Percentiles rank a stretch among this genome's conserved stretches.
Evolutionary conservation across 2,329 filamentous ascomycete genomes (phyloP).

Genomic region (Penicillium sp.): DNA sequence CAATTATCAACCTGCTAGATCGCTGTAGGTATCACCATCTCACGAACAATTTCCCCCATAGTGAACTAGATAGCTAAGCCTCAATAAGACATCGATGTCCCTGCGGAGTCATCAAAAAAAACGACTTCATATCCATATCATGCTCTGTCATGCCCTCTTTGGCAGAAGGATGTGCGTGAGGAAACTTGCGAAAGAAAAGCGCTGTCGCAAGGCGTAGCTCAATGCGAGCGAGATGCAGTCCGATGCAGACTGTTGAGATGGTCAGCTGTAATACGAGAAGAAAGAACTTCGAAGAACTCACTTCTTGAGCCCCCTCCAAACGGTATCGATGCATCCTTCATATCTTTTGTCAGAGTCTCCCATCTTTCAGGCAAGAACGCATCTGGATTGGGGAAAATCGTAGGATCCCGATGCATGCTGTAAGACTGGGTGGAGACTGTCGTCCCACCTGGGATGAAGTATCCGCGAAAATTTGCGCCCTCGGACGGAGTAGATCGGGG

Average conservation of each 20-base stretch:
- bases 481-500: conserved; percentile 42
- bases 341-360: conserved; percentile 33
- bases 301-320: conserved; percentile 68
- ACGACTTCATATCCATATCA: conserved; percentile 48
- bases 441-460: conserved; percentile 53
- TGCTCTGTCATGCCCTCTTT: conserved; percentile 33
- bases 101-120: conserved; percentile 48
- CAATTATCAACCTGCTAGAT: neutral
- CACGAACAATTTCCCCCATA: neutral
- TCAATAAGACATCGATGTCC: conserved; percentile 46
- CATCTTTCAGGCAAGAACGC: conserved; percentile 32
- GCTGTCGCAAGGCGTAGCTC: conserved; percentile 57
- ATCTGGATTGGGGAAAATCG: conserved; percentile 53
- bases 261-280: neutral
- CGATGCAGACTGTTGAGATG: conserved; percentile 57
- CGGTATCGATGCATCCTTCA: conserved; percentile 63
- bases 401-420: conserved; percentile 56
- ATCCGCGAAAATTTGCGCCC: conserved; percentile 43
- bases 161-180: conserved; percentile 21
- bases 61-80: neutral
- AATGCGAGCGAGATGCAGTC: conserved; percentile 65
- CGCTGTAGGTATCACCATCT: neutral
- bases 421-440: conserved; percentile 57
- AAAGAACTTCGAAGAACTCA: conserved; percentile 13
- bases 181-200: conserved; percentile 51